A percentile compares a stretch with the other conserved stretches of the same genome.
phyloP scores from a whole-genome alignment of 2,329 filamentous ascomycete genomes.

The Trichophyton simii region DNA sequence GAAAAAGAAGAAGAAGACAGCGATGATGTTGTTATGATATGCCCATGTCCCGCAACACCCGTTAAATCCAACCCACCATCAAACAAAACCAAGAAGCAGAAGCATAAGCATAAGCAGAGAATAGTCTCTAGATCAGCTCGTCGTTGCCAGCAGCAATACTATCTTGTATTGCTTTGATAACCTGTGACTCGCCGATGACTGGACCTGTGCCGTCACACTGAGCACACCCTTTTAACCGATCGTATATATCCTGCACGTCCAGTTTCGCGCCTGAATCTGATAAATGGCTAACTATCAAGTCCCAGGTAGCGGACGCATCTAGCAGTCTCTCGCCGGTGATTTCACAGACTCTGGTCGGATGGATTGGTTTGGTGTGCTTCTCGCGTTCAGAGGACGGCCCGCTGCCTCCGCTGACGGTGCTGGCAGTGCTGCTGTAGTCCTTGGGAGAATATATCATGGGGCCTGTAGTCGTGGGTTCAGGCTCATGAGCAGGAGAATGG shows the following conservation, averaged over 20 bases:
- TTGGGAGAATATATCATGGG: constrained; percentile 60
- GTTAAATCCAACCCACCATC: constrained; percentile 1
- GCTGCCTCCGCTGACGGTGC: not conserved
- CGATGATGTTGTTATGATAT: not conserved
- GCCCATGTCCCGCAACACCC: constrained; percentile 3
- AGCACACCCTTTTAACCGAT: constrained; percentile 60
- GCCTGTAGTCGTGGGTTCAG: constrained; percentile 44
- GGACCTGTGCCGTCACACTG: constrained; percentile 80
- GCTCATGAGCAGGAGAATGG: constrained; percentile 12
- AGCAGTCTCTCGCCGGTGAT: constrained; percentile 55
- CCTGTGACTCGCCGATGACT: constrained; percentile 67
- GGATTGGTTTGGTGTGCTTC: constrained; percentile 36
- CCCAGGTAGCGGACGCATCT: constrained; percentile 72
- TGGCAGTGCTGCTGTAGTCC: constrained; percentile 47
- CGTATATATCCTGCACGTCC: constrained; percentile 69
- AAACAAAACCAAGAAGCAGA: not conserved
- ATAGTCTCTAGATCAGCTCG: constrained; percentile 45
- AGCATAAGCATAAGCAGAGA: not conserved
- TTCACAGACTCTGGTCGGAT: constrained; percentile 56
- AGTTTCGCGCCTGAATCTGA: constrained; percentile 64
- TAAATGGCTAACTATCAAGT: constrained; percentile 70
- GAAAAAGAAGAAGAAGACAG: too few species aligned
- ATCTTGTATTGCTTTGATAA: constrained; percentile 62
- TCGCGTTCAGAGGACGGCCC: constrained; percentile 2
- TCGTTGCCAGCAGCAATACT: constrained; percentile 67